Base-by-base conservation (phyloP, 257 asterid species). In the Plantago ovata region DNA sequence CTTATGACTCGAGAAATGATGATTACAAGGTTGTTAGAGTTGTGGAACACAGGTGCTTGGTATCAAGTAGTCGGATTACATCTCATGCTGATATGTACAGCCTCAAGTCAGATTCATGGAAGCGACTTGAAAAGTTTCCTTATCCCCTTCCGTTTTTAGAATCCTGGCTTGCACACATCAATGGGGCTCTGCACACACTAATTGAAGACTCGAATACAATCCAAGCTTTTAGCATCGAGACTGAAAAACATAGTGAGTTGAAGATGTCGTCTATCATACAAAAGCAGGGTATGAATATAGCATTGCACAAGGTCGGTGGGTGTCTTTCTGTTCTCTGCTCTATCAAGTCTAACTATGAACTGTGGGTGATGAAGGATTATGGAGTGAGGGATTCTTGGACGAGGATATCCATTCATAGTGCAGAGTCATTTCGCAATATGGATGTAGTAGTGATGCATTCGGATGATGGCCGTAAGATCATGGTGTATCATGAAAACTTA, bases 21-120 rank as follows among this genome's bases (percentile, higher is more conserved):
- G 53, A 47, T 19, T 47, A 47, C 53, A 47, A 47, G 21, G 53
- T 47, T 18, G 53, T 47, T 47, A 47, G 53, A 23, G 21, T 47
- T 19, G 21, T 16, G 12, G 14, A 46, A 11, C 22, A 16, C 13
- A n/a, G 7, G 51, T 2, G 20, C 21, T n/a, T 3, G 51, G 51
- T 4, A 13, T 10, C 4, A 3, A 1, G 20, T 45, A 45, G 3
- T 12, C 6, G 22, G 22, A 3, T 6, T 3, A 5, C 13, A 7
- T 47, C 21, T 21, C 1, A 23, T 15, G 21, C 24, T 23, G 53
- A 47, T 21, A 47, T 47, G 11, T 47, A 47, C 21, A 47, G 53
- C 21, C 53, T 47, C 3, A 47, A 47, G 13, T 47, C 28, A 3
- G 53, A 47, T 19, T 47, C 53, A 47, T 47, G 53, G 53, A 16